Conservation (phyloP, 2,329 filamentous ascomycete species). For the Oidium heveae region DNA sequence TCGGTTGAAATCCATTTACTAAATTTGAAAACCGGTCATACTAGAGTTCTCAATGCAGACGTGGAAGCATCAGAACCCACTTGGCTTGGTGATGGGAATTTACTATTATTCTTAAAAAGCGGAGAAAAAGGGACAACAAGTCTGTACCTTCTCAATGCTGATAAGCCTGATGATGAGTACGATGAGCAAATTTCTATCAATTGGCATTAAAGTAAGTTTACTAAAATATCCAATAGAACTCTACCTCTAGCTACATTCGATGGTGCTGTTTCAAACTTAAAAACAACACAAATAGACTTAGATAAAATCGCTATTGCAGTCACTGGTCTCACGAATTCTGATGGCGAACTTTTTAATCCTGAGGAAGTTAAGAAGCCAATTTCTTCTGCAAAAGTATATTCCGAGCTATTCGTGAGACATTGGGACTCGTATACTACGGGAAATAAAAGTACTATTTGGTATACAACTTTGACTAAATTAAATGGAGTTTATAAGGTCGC, state of each 20-base stretch:
- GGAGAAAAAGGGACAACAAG: slow-evolving; percentile 25
- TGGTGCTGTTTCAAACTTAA: slow-evolving; percentile 31
- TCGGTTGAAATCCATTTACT: slow-evolving; percentile 44
- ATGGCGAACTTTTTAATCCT: slow-evolving; percentile 44
- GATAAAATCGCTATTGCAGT: slow-evolving; percentile 28
- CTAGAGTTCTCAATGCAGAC: slow-evolving; percentile 39
- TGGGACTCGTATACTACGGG: slow-evolving; percentile 57
- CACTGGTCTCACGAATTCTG: slow-evolving; percentile 38
- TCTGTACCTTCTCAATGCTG: slow-evolving; percentile 10
- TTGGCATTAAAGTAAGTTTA: slow-evolving; percentile 1
- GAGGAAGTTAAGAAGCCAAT: slow-evolving; percentile 30
- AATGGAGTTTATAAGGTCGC: slow-evolving; percentile 14
- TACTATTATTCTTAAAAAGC: slow-evolving; percentile 17
- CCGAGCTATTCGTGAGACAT: slow-evolving; percentile 51
- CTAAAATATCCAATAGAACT: slow-evolving; percentile 9
- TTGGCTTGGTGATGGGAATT: slow-evolving; percentile 30
- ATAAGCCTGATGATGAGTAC: slow-evolving; percentile 8
- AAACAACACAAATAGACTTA: slow-evolving; percentile 25
- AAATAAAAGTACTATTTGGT: slow-evolving; percentile 49
- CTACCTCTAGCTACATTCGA: slow-evolving; percentile 23
- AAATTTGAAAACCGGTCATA: slow-evolving; percentile 40
- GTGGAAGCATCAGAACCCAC: slow-evolving; percentile 40
- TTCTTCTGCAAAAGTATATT: slow-evolving; percentile 46
- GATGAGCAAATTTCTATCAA: background rate
- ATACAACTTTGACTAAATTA: slow-evolving; percentile 28